Base-by-base conservation (phyloP, 2,329 filamentous ascomycete genomes). In the Penicillium brevicompactum region DNA sequence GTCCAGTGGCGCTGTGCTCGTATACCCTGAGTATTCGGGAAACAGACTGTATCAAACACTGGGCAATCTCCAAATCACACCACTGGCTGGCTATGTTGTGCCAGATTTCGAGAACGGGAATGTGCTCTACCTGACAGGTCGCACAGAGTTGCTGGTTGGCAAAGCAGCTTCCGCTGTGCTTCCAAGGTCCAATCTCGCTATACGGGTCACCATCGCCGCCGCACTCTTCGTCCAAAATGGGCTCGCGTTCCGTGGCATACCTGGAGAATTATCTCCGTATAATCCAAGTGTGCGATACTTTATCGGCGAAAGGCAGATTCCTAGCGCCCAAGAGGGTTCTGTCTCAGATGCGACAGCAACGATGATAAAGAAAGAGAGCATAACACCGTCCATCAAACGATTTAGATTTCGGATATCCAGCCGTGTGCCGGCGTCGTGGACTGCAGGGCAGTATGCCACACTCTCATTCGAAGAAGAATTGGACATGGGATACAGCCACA, bases 21-120 rank as follows among this genome's bases (percentile, higher is more conserved):
- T 88, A 2, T 96, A 91, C 72, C 91, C 91, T 0, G 91, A 96
- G 69, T 95, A 89, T 70, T 92, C 88, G 0, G 91, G 91, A 7
- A 96, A 96, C 70, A 80, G 90, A 14, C 76, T 94, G 0, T 96
- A 95, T 65, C 91, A 95, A 70, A 90, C 88, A 0, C 80, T 51
- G 0, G 91, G 91, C 1, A 96, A 96, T 67, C 76, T 95, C 13
- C 78, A 82, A 38, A 74, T 82, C 7, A 87, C 87, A 31, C 89
- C 90, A 0, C 75, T 77, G 16, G 84, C 89, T 2, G 90, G 91
- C 3, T 71, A 93, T 46, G 84, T 83, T 2, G 81, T 96, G 34
- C 90, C 91, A 0, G 85, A 92, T 69, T 93, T 90, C 66, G 81
- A 82, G 4, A 89, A 84, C 0, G 88, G 88, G 1, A 78, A 90